Evolutionary conservation across 164 flowering plant species (phyloP).

Genomic region (Magnolia sinica): DNA sequence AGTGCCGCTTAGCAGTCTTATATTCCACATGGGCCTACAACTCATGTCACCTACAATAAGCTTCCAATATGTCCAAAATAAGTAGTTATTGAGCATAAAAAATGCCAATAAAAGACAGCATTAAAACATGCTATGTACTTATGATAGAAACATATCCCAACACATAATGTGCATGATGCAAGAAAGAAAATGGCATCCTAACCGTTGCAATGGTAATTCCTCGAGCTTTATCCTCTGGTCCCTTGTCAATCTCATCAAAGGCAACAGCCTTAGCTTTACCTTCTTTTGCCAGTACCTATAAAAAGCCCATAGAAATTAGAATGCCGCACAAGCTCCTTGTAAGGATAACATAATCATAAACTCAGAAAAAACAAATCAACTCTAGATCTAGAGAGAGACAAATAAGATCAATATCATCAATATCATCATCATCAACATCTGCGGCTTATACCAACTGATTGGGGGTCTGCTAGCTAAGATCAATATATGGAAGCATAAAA

Average conservation of each 20-base stretch:
- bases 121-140: too few relatives aligned
- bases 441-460: not conserved
- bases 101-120: not conserved
- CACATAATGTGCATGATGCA: not conserved
- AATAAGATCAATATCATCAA: too few relatives aligned
- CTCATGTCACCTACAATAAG: slow-evolving; percentile 8
- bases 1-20: slow-evolving; percentile 89
- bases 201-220: slow-evolving; percentile 99
- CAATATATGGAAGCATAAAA: not conserved
- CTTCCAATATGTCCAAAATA: not conserved
- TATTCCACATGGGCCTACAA: slow-evolving; percentile 97
- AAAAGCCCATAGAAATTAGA: not conserved
- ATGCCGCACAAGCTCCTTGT: not conserved
- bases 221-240: slow-evolving; percentile 96
- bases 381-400: not conserved
- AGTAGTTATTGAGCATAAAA: not conserved
- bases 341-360: too few relatives aligned
- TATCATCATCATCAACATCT: not conserved
- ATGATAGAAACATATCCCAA: too few relatives aligned
- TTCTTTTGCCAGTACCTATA: slow-evolving; percentile 86
- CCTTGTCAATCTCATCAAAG: slow-evolving; percentile 97
- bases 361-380: not conserved
- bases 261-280: slow-evolving; percentile 95
- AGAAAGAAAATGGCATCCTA: slow-evolving; percentile 14
- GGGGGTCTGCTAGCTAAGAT: not conserved